These are phyloP conservation scores for Afroboletus lepidellus DNA, from an alignment of 1,284 basidiomycete genomes.

Conservation along the genomic window DNA sequence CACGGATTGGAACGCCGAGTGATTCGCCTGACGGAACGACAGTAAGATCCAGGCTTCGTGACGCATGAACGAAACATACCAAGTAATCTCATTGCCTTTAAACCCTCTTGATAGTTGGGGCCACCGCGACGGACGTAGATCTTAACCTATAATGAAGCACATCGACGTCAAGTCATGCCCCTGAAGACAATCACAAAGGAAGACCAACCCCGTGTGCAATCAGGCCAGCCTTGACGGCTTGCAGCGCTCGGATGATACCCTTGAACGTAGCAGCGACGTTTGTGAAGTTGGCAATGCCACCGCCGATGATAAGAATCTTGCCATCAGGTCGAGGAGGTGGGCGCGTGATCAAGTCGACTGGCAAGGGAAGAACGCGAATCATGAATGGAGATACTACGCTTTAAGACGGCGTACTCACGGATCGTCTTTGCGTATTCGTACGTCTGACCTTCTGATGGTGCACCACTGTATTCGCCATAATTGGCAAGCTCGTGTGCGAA, in stretches of 20 bases:
- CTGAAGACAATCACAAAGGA: background rate
- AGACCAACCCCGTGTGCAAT: conserved; percentile 57
- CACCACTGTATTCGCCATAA: conserved; percentile 99
- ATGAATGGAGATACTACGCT: conserved; percentile 1
- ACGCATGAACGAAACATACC: conserved; percentile 36
- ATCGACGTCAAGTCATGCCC: background rate
- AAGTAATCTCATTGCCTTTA: conserved; percentile 97
- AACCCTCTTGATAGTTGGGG: conserved; percentile 99
- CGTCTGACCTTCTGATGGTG: conserved; percentile 96
- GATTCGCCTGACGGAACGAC: conserved; percentile 61
- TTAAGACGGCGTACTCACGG: conserved; percentile 45
- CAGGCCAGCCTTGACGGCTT: conserved; percentile 88
- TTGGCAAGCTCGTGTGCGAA: conserved; percentile 98
- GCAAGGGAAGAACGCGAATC: conserved; percentile 11
- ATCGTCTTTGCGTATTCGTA: conserved; percentile 99
- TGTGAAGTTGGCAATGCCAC: conserved; percentile 99
- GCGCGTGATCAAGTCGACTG: conserved; percentile 92
- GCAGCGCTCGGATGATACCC: conserved; percentile 96
- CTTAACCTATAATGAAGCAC: conserved; percentile 53
- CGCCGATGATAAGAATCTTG: conserved; percentile 99
- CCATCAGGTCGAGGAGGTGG: conserved; percentile 81
- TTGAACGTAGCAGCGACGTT: conserved; percentile 99
- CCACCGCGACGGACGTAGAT: conserved; percentile 98
- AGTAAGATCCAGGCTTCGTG: background rate
- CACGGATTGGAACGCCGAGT: conserved; percentile 94